Evolutionary conservation across 2,329 filamentous ascomycete species (phyloP), one percentile per base, ranked within the genome.

Genomic region (Claviceps purpurea): DNA sequence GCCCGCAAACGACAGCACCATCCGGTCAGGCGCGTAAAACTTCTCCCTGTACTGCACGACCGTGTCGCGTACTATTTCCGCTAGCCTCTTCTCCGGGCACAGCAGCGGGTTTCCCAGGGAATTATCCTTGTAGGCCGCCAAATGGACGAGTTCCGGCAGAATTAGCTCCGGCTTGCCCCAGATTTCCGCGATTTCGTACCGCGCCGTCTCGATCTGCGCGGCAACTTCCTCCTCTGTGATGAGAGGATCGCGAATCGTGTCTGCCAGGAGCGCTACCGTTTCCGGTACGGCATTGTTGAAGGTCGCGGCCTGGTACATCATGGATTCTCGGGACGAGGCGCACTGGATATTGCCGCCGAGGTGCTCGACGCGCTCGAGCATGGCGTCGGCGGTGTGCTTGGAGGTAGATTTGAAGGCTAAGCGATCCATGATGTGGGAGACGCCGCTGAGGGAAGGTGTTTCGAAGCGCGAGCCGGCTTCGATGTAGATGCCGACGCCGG

Each of bases 231-330:
- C 81, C 26, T 94, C 85, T 8, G 88, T 94, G 58, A 97, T 85
- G 52, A 77, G 68, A 5, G 93, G 89, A 58, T 94, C 80, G 54
- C 89, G 85, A 56, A 98, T 94, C 37, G 93, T 97, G 68, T 98
- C 93, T 54, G 93, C 91, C 42, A 98, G 79, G 18, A 98, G 71
- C 34, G 77, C 88, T 24, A 95, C 80, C 13, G 91, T 89, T 8
- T 81, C 81, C 6, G 87, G 84, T 8, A 98, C 89, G 18, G 89
- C 85, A 26, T 84, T 85, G 73, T 98, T 98, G 79, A 98, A 98
- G 34, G 90, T 96, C 26, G 93, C 93, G 1, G 89, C 88, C 69
- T 98, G 93, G 73, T 98, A 98, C 93, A 98, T 98, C 71, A 98
- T 80, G 52, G 89, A 89, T 70, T 98, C 93, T 58, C 93, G 79